Evolutionary conservation across 768 basidiomycete genomes (phyloP), one percentile per base, ranked within the genome.

Genomic region (Boletus rufocinnamomeus): DNA sequence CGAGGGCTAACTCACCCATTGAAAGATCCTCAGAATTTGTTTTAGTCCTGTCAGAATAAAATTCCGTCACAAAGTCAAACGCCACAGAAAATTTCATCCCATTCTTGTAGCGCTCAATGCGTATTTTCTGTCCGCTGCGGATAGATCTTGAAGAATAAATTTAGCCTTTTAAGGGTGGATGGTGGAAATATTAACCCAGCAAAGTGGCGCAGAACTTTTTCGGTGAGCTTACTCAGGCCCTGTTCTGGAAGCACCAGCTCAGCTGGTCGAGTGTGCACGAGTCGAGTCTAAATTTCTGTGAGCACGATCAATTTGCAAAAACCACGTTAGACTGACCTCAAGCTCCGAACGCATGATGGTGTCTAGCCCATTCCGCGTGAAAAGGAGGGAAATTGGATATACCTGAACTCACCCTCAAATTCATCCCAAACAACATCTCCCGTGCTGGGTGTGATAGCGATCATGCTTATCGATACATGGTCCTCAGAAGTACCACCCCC

Each of bases 351-450:
- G 83, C 86, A 97, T 91, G 34, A 84, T 73, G 3, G 83, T 84
- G 71, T 97, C 94, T 89, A 66, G 17, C 25, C 37, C 43, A 7
- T 59, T 62, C 19, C 48, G 21, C 55, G 52, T 63, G 50, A 48
- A 45, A 44, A 54, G 6, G 47, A 49, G 38, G 30, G 54, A 60
- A 56, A 13, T 46, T 14, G 17, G n/a, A 45, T 32, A 37, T 6
- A 37, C 16, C 37, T 21, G 14, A 32, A 51, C 67, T 52, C 66
- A 88, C 91, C 94, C 53, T 89, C 80, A 67, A 95, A 96, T 55
- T 91, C 85, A 66, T 99, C 96, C 85, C 93, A 98, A 3, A 93
- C 76, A 3, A 99, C 89, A 63, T 97, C 95, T 2, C 96, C 96
- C 0, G 94, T 97, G 48, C 86, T 86, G 1, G 95, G 92, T 56